Base-by-base conservation (phyloP, 2,329 filamentous ascomycete genomes). In the Domatiomyces globalis region DNA sequence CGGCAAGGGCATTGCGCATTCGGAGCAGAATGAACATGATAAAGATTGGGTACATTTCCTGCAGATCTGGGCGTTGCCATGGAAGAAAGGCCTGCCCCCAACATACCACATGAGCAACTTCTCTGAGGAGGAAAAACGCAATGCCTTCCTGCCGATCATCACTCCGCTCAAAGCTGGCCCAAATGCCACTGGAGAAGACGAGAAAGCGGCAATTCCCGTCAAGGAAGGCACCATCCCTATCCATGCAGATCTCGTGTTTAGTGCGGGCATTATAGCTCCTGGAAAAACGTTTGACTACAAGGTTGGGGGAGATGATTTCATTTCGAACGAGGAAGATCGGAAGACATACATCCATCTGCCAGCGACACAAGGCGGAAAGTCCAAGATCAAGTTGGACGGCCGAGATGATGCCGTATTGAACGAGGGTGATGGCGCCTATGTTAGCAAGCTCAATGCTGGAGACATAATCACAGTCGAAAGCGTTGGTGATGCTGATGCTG, bases 11-110 rank as follows among this genome's bases (percentile, higher is more conserved):
- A 82, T 94, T 61, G 79, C 86, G 1, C 87, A 94, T 67, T 85
- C 80, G 6, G 87, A 94, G 69, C 80, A 83, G 69, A 92, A 90
- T 67, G 81, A 92, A 68, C 81, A 87, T 65, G 65, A 71, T 49
- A 69, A 75, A 12, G 78, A 85, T 45, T 79, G 83, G 20, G 84
- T 87, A 10, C 87, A 94, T 64, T 94, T 94, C 63, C 70, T 94
- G 33, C 87, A 94, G 68, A 94, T 94, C 61, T 94, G 87, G 87
- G 86, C 83, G 1, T 72, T 86, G 48, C 87, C 87, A 0, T 89
- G 87, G 77, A 81, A 80, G 65, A 70, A 74, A 19, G 83, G 85
- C 0, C 73, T 94, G 46, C 74, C 75, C 46, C 87, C 87, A 1
- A 74, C 77, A 42, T 94, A 94, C 64, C 84, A 87, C 66, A 92